Evolutionary conservation across 1,139 yeast species (phyloP).

Genomic region (Hyphopichia wangnamkhiaoensis): DNA sequence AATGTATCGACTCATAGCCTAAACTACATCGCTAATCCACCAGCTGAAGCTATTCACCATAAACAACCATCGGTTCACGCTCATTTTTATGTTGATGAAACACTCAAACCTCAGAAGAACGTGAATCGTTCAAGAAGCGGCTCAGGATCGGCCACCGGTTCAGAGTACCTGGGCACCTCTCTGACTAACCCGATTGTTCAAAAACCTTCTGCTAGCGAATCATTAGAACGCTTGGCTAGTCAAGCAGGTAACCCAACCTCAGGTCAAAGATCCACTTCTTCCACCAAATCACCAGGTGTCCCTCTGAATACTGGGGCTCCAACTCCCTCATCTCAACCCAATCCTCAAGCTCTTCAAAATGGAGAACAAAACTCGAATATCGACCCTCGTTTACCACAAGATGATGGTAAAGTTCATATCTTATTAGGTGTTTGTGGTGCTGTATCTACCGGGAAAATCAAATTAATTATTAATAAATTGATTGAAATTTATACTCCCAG

Average conservation of each 20-base stretch:
- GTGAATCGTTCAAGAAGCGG: constrained; percentile 43
- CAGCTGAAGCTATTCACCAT: constrained; percentile 42
- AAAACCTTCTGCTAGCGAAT: constrained; percentile 23
- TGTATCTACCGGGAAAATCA: constrained; percentile 72
- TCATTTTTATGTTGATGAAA: constrained; percentile 75
- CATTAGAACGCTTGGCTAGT: constrained; percentile 6
- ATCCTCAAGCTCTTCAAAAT: not conserved
- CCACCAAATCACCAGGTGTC: not conserved
- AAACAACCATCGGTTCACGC: constrained; percentile 72
- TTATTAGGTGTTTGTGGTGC: constrained; percentile 92
- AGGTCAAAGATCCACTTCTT: not conserved
- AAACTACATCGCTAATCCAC: constrained; percentile 33
- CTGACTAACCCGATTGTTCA: constrained; percentile 6
- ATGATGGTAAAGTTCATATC: constrained; percentile 87
- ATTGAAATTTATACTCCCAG: constrained; percentile 78
- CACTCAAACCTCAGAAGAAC: constrained; percentile 51
- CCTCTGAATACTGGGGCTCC: constrained; percentile 11
- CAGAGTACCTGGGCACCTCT: constrained; percentile 11
- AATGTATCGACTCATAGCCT: constrained; percentile 24
- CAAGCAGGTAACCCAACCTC: constrained; percentile 11
- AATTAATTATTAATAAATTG: constrained; percentile 70
- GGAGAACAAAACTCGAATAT: constrained; percentile 55
- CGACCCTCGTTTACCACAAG: constrained; percentile 83
- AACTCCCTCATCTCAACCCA: constrained; percentile 1
- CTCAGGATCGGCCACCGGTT: constrained; percentile 28